Percentiles rank a stretch among this genome's conserved stretches.
Conservation (phyloP, 2,329 filamentous ascomycete genomes). For the Penicillium concentricum region DNA sequence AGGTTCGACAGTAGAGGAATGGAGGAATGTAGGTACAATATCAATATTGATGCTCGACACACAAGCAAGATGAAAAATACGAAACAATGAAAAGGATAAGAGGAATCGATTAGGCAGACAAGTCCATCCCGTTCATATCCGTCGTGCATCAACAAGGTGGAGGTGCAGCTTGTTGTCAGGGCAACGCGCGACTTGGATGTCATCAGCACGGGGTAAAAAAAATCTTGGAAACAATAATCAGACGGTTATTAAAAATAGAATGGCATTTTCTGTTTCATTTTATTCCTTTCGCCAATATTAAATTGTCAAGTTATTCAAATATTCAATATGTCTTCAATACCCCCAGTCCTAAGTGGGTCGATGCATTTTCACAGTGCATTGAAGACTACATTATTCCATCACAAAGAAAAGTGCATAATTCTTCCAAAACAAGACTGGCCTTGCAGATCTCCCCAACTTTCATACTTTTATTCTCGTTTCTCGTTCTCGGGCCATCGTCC, state of each 20-base stretch:
- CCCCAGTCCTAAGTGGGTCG: background rate
- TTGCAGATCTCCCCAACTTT: background rate
- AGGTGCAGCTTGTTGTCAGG: conserved; percentile 19
- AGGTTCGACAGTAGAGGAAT: conserved; percentile 13
- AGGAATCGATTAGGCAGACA: conserved; percentile 6
- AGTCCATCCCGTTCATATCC: conserved; percentile 15
- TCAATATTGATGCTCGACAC: background rate
- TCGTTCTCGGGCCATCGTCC: background rate
- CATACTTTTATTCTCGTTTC: background rate
- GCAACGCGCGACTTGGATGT: conserved; percentile 11
- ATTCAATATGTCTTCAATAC: background rate
- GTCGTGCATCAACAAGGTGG: conserved; percentile 24
- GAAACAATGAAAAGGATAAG: conserved; percentile 4
- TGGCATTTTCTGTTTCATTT: background rate
- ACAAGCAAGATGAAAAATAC: background rate
- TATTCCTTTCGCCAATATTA: background rate
- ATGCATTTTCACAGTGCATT: background rate
- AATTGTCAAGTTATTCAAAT: background rate
- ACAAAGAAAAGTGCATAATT: background rate
- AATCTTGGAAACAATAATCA: background rate
- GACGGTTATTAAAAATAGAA: background rate
- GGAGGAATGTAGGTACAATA: conserved; percentile 12
- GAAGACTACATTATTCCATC: background rate
- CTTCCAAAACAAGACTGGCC: background rate
- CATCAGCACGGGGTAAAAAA: conserved; percentile 6